Evolutionary conservation across 2,329 filamentous ascomycete species (phyloP), one percentile per base, ranked within the genome.

Genomic region (Mollisia scopiformis): DNA sequence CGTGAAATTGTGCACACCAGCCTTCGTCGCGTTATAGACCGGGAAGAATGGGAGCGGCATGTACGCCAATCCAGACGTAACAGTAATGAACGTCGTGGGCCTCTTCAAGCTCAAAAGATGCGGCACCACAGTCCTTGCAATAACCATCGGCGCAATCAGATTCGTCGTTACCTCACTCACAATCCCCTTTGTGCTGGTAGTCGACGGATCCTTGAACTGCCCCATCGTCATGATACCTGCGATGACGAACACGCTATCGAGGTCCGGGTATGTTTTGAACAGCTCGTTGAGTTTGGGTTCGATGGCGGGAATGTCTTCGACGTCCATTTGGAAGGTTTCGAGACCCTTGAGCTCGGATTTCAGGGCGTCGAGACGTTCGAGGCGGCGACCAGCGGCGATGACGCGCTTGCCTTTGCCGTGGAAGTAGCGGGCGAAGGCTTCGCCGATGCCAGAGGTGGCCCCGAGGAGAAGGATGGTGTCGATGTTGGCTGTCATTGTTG

Each of bases 201-300:
- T 67, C 6, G 66, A 63, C 3, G 68, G 56, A 16, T 72, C 62
- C 4, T 66, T 65, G 31, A 73, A 68, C 30, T 66, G 62, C 43
- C 64, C 65, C 13, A 65, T 59, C 13, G 63, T 64, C 60, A 71
- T 67, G 62, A 70, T 72, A 14, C 73, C 73, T 11, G 71, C 68
- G n/a, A 72, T 69, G 52, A 74, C 59, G 54, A 75, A 70, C 30
- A 76, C 66, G 7, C 71, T 71, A 58, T 76, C 73, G 47, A 77
- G 65, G 30, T 64, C 59, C 2, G 71, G 73, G 55, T 67, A 68
- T 7, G 49, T 58, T 7, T 57, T 64, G 31, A 71, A 55, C 28
- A 68, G 55, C 13, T 7, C 14, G 2, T 14, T 46, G 30, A 66
- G 27, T 13, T 59, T 60, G 28, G 62, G 21, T 25, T 58, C 55